A percentile compares a stretch with the other conserved stretches of the same genome.
Conservation (phyloP, 805 yeast species). For the Candida tammaniensis region DNA sequence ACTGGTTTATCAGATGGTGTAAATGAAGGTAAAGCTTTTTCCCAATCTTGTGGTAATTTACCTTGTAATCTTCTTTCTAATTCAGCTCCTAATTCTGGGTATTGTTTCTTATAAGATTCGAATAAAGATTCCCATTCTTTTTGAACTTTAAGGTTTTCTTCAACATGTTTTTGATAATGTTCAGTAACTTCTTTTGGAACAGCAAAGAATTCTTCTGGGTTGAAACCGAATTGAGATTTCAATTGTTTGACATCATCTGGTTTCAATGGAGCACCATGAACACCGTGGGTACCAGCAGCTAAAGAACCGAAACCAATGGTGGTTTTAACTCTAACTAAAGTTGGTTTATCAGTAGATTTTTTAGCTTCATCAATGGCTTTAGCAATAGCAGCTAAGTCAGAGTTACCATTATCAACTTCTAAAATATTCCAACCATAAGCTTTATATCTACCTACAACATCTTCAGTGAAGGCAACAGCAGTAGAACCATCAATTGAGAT, state of each 20-base stretch:
- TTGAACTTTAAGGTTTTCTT: slow-evolving; percentile 66
- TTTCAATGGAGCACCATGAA: slow-evolving; percentile 96
- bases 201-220: slow-evolving; percentile 75
- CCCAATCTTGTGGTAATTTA: slow-evolving; percentile 84
- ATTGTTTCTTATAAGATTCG: slow-evolving; percentile 54
- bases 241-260: slow-evolving; percentile 86
- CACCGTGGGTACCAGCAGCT: slow-evolving; percentile 80
- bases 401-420: slow-evolving; percentile 76
- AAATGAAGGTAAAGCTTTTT: slow-evolving; percentile 71
- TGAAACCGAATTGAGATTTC: slow-evolving; percentile 80
- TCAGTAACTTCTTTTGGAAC: slow-evolving; percentile 84
- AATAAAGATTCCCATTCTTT: slow-evolving; percentile 70
- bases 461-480: slow-evolving; percentile 87
- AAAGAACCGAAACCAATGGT: slow-evolving; percentile 93
- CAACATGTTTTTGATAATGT: slow-evolving; percentile 54
- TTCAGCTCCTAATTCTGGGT: slow-evolving; percentile 74
- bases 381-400: slow-evolving; percentile 66
- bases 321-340: slow-evolving; percentile 84
- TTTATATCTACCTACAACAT: slow-evolving; percentile 78
- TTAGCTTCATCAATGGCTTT: slow-evolving; percentile 81
- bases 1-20: slow-evolving; percentile 73
- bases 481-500: slow-evolving; percentile 96
- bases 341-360: slow-evolving; percentile 75
- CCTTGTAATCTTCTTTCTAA: slow-evolving; percentile 72
- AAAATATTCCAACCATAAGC: slow-evolving; percentile 93